Percentiles rank a stretch among this genome's conserved stretches.
Conservation (phyloP, 441 rosid genomes). For the Gossypium trilobum region DNA sequence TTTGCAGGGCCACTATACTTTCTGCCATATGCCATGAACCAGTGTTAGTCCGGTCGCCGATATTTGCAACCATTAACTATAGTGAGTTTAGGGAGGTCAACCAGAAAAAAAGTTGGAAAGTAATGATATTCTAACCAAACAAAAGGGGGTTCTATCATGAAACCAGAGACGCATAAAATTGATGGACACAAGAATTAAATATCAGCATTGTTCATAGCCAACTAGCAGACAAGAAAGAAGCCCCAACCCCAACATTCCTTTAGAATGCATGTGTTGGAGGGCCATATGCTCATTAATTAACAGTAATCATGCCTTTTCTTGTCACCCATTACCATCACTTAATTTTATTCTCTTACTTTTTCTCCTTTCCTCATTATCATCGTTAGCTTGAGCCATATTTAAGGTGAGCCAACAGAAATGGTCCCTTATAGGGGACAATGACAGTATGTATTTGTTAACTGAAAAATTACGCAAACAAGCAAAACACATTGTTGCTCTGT, state of each 20-base stretch:
- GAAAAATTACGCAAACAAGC: slow-evolving; percentile 10
- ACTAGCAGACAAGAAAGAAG: neutral
- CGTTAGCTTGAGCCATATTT: slow-evolving; percentile 15
- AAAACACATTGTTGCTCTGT: neutral
- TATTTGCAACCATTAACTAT: neutral
- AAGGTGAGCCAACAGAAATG: slow-evolving; percentile 16
- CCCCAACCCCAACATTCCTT: slow-evolving; percentile 14
- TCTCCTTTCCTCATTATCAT: slow-evolving; percentile 17
- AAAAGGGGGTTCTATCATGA: neutral
- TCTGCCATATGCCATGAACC: slow-evolving; percentile 15
- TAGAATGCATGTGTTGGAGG: slow-evolving; percentile 13
- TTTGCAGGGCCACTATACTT: slow-evolving; percentile 15
- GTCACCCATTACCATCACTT: slow-evolving; percentile 19
- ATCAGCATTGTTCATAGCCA: slow-evolving; percentile 2
- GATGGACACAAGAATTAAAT: slow-evolving; percentile 6
- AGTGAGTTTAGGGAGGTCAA: slow-evolving; percentile 7
- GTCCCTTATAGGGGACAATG: slow-evolving; percentile 27
- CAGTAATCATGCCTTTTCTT: slow-evolving; percentile 12
- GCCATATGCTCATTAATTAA: slow-evolving; percentile 15
- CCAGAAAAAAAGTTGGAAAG: neutral
- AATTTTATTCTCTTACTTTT: slow-evolving; percentile 13
- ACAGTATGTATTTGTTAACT: neutral
- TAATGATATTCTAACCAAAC: neutral
- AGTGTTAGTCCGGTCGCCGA: neutral
- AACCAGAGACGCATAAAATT: neutral